Evolutionary conservation across 805 yeast genomes (phyloP).

Genomic region (Hanseniaspora guilliermondii): DNA sequence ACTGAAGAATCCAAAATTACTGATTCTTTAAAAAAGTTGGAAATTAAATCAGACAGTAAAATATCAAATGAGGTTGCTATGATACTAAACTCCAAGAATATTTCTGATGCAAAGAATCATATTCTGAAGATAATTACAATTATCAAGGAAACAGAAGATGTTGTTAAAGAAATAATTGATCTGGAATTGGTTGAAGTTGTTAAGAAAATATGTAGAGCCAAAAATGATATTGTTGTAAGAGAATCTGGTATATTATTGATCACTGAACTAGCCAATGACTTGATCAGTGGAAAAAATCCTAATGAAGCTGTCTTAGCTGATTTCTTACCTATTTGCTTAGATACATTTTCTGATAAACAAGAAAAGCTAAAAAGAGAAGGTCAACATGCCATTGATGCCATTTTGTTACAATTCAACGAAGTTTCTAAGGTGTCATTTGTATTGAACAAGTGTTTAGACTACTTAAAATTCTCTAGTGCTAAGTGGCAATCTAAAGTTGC

Average conservation of each 20-base stretch:
- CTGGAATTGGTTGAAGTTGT: constrained; percentile 58
- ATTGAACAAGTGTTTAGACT: constrained; percentile 46
- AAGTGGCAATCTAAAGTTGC: constrained; percentile 87
- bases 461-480: constrained; percentile 62
- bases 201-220: constrained; percentile 56
- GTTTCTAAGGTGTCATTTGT: constrained; percentile 70
- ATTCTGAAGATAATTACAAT: constrained; percentile 1
- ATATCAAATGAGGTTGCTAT: constrained; percentile 3
- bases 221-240: constrained; percentile 59
- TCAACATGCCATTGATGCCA: constrained; percentile 59
- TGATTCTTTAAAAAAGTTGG: constrained; percentile 5
- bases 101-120: constrained; percentile 24
- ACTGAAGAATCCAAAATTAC: neutral
- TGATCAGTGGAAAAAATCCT: constrained; percentile 54
- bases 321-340: constrained; percentile 52
- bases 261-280: constrained; percentile 42
- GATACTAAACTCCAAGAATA: constrained; percentile 13
- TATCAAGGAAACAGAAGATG: constrained; percentile 17
- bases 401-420: constrained; percentile 56
- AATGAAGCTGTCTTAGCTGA: constrained; percentile 62
- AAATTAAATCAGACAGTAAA: neutral
- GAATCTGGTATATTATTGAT: constrained; percentile 62
- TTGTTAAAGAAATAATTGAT: constrained; percentile 34
- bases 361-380: constrained; percentile 75
- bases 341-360: constrained; percentile 75